phyloP scores from a whole-genome alignment of 2,329 filamentous ascomycete species.

The Cytospora piceicola region DNA sequence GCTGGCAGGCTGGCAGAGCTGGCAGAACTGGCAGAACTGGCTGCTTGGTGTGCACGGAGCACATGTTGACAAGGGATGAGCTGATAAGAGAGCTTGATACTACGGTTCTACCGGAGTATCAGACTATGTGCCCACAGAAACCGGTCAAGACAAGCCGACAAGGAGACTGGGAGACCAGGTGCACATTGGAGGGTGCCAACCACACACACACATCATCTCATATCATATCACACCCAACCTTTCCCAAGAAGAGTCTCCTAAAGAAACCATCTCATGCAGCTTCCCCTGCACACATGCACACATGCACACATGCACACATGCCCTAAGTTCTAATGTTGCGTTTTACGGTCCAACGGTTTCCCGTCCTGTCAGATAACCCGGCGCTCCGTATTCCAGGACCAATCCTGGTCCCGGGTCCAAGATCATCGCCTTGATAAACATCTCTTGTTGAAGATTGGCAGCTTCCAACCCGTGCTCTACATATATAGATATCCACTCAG shows the following conservation, averaged over 20 bases:
- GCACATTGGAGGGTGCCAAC: neutral
- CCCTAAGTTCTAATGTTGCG: neutral
- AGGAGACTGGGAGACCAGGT: too few relatives aligned
- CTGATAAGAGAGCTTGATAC: neutral
- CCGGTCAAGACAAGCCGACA: too few relatives aligned
- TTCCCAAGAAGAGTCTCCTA: too few relatives aligned
- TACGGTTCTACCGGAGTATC: too few relatives aligned
- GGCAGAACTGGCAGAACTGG: too few relatives aligned
- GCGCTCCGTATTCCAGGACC: too few relatives aligned
- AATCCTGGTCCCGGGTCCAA: neutral
- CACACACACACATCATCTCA: too few relatives aligned
- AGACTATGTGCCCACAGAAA: too few relatives aligned
- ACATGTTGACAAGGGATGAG: slow-evolving; percentile 2
- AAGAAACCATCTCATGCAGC: neutral
- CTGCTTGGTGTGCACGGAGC: slow-evolving; percentile 15
- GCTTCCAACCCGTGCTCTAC: neutral
- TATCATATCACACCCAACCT: too few relatives aligned
- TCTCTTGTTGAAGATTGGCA: neutral
- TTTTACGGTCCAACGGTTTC: neutral
- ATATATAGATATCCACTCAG: neutral
- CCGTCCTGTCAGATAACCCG: too few relatives aligned
- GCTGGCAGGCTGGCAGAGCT: too few relatives aligned
- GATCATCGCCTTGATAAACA: neutral
- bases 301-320: too few relatives aligned
- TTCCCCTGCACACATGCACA: neutral